These are phyloP conservation scores for Actinomortierella ambigua DNA, from an alignment of 371 early-diverging fungal genomes.

Conservation along the genomic window DNA sequence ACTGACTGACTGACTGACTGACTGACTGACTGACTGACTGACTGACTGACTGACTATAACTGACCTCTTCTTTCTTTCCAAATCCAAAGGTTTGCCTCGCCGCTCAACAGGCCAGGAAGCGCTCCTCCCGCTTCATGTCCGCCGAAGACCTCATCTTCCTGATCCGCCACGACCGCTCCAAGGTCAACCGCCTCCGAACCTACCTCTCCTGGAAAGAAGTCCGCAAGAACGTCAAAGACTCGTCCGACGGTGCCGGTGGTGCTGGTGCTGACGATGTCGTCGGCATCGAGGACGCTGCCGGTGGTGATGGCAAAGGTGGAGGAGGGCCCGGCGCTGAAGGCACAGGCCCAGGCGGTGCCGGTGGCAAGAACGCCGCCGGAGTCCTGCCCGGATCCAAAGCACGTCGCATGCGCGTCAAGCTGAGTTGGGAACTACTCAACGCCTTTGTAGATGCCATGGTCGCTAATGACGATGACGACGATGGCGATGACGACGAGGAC, in stretches of 20 bases:
- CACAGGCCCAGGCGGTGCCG: conserved; percentile 72
- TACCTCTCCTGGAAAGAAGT: conserved; percentile 97
- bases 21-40: no score
- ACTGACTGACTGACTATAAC: no score
- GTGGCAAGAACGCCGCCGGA: conserved; percentile 38
- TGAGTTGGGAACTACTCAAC: conserved; percentile 91
- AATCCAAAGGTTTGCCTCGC: conserved; percentile 72
- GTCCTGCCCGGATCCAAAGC: conserved; percentile 34
- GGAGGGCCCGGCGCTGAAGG: conserved; percentile 44
- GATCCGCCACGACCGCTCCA: conserved; percentile 93
- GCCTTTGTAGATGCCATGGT: conserved; percentile 75
- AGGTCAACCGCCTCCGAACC: conserved; percentile 87
- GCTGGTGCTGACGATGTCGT: conserved; percentile 48
- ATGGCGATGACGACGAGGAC: conserved; percentile 84
- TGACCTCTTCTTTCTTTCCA: neutral
- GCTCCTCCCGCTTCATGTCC: conserved; percentile 82
- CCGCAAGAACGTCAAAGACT: conserved; percentile 87
- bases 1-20: no score
- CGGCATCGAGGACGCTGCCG: conserved; percentile 64
- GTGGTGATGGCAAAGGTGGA: conserved; percentile 57
- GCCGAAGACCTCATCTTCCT: conserved; percentile 96
- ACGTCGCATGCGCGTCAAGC: conserved; percentile 76
- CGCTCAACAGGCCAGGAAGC: conserved; percentile 82
- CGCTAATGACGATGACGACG: conserved; percentile 80
- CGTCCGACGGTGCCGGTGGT: conserved; percentile 54